Percentiles rank a stretch among this genome's conserved stretches.
These are phyloP conservation scores for Penicillium salamii DNA, from an alignment of 495 filamentous ascomycete genomes.

Conservation along the genomic window DNA sequence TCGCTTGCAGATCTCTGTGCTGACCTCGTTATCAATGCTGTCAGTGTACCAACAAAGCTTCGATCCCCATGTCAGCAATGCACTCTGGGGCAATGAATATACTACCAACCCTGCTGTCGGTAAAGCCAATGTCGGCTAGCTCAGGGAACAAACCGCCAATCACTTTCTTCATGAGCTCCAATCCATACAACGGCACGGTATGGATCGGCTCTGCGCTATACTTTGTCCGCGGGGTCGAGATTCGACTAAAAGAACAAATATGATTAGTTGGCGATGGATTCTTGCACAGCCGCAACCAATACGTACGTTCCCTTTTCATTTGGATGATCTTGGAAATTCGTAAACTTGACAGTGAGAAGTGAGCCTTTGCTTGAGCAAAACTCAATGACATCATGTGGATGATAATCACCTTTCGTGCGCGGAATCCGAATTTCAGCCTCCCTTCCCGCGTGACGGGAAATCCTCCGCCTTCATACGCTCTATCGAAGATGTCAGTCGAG, in stretches of 20 bases:
- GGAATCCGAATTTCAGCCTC: slow-evolving; percentile 17
- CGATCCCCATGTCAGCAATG: slow-evolving; percentile 1
- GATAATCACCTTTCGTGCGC: slow-evolving; percentile 11
- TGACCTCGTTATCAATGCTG: slow-evolving; percentile 16
- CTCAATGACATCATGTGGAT: neutral
- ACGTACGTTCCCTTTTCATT: slow-evolving; percentile 6
- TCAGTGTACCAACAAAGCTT: slow-evolving; percentile 19
- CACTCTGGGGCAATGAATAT: neutral
- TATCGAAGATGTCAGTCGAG: neutral
- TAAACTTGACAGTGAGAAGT: slow-evolving; percentile 8
- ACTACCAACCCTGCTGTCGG: slow-evolving; percentile 10
- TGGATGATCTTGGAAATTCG: slow-evolving; percentile 16
- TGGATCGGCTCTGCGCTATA: slow-evolving; percentile 16
- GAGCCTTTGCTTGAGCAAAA: neutral
- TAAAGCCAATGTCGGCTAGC: slow-evolving; percentile 11
- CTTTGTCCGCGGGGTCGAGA: slow-evolving; percentile 18
- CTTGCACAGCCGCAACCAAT: too few relatives aligned
- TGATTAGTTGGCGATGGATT: too few relatives aligned
- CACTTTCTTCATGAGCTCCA: slow-evolving; percentile 16
- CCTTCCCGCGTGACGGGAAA: slow-evolving; percentile 17
- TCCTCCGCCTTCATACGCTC: slow-evolving; percentile 16
- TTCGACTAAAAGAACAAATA: slow-evolving; percentile 1
- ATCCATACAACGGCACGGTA: slow-evolving; percentile 16
- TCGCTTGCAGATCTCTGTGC: too few relatives aligned
- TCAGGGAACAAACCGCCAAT: slow-evolving; percentile 15